Percentiles rank a stretch among this genome's conserved stretches.
Evolutionary conservation across 805 yeast species (phyloP).

Genomic region (Naumovozyma baii): DNA sequence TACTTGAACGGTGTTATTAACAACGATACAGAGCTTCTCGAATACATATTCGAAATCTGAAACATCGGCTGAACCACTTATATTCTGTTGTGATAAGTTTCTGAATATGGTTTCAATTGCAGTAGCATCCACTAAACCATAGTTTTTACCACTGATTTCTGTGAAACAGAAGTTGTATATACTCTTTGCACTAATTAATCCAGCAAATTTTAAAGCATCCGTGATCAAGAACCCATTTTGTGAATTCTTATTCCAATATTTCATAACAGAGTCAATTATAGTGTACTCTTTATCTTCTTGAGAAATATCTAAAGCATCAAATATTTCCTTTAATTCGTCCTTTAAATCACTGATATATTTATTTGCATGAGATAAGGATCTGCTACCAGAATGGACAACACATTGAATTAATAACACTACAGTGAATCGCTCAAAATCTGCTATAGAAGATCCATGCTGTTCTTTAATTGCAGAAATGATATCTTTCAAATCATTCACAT

Average conservation of each 20-base stretch:
- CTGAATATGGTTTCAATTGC: conserved; percentile 37
- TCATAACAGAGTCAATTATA: conserved; percentile 47
- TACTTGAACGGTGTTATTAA: conserved; percentile 14
- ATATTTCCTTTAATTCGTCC: conserved; percentile 30
- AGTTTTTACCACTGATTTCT: conserved; percentile 28
- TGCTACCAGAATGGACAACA: conserved; percentile 72
- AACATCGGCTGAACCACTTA: conserved; percentile 15
- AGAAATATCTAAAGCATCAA: conserved; percentile 24
- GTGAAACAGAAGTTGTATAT: conserved; percentile 37
- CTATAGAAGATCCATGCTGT: conserved; percentile 23
- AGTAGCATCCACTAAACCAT: conserved; percentile 37
- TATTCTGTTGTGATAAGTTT: conserved; percentile 23
- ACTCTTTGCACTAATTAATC: conserved; percentile 35
- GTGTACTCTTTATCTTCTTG: conserved; percentile 30
- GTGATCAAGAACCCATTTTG: conserved; percentile 54
- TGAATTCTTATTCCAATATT: conserved; percentile 58
- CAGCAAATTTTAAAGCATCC: conserved; percentile 41
- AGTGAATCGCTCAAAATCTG: conserved; percentile 36
- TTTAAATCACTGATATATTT: conserved; percentile 40
- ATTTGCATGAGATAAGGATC: conserved; percentile 74
- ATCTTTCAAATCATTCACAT: conserved; percentile 24
- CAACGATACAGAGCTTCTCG: conserved; percentile 17
- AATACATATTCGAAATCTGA: conserved; percentile 25
- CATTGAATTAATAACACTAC: conserved; percentile 59
- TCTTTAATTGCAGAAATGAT: conserved; percentile 26